These are phyloP conservation scores for Mentha longifolia DNA, from an alignment of 257 asterid species.

Conservation along the genomic window DNA sequence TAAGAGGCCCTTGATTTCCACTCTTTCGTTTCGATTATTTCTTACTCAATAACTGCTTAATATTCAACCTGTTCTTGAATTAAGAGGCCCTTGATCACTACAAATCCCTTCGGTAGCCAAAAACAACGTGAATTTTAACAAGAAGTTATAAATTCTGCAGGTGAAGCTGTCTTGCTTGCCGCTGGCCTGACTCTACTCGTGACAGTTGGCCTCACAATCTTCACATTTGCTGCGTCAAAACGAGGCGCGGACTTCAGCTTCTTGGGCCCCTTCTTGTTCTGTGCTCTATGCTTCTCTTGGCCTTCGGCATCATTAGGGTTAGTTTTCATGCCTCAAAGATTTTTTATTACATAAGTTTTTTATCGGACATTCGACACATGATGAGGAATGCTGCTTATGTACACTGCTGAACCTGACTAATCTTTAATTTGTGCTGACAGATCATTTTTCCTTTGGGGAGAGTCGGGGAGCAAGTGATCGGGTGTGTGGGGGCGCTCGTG, in stretches of 20 bases:
- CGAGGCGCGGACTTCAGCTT: constrained; percentile 67
- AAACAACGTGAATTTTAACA: background rate
- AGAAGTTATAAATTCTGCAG: constrained; percentile 28
- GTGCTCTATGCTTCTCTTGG: constrained; percentile 52
- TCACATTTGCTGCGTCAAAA: constrained; percentile 71
- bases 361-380: no score
- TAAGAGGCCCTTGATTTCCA: no score
- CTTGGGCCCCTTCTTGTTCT: constrained; percentile 67
- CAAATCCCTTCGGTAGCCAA: background rate
- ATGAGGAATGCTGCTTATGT: no score
- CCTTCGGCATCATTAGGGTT: constrained; percentile 53
- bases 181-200: constrained; percentile 61
- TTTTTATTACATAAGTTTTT: background rate
- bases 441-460: constrained; percentile 54
- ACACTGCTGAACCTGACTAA: no score
- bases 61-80: background rate
- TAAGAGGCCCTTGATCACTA: background rate
- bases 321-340: background rate
- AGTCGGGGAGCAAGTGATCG: constrained; percentile 42
- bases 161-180: constrained; percentile 55
- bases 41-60: background rate
- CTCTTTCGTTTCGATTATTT: background rate
- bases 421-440: constrained; percentile 30
- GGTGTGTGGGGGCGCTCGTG: constrained; percentile 57
- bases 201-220: constrained; percentile 53